phyloP scores from a whole-genome alignment of 2,329 filamentous ascomycete species.

The Venturia nashicola region DNA sequence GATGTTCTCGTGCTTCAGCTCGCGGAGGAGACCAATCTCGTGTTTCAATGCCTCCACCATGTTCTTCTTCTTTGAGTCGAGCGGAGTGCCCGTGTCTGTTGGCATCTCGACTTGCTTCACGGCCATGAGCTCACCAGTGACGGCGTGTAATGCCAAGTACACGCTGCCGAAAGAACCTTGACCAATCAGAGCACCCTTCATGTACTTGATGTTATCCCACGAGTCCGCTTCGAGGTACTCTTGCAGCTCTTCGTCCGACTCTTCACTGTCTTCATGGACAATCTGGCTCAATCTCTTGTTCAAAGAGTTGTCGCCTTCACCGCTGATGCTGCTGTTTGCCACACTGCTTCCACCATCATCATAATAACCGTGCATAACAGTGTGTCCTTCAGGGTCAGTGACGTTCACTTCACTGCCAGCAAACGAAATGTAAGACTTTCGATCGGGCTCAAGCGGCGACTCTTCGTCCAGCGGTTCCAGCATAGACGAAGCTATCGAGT shows the following conservation, averaged over 20 bases:
- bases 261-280: slow-evolving; percentile 81
- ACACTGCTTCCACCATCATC: slow-evolving; percentile 68
- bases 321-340: slow-evolving; percentile 52
- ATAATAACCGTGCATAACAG: slow-evolving; percentile 63
- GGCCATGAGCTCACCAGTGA: slow-evolving; percentile 93
- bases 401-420: slow-evolving; percentile 58
- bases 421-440: slow-evolving; percentile 92
- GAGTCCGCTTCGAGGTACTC: slow-evolving; percentile 87
- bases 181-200: slow-evolving; percentile 95
- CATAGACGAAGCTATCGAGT: slow-evolving; percentile 80
- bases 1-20: slow-evolving; percentile 91
- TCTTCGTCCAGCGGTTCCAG: slow-evolving; percentile 88
- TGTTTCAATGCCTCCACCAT: slow-evolving; percentile 98
- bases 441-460: slow-evolving; percentile 70
- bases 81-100: slow-evolving; percentile 61
- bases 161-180: slow-evolving; percentile 95
- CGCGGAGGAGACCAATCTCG: slow-evolving; percentile 86
- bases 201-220: slow-evolving; percentile 97
- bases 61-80: slow-evolving; percentile 84
- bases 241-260: slow-evolving; percentile 75
- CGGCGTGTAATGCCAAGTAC: slow-evolving; percentile 85
- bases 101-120: slow-evolving; percentile 97
- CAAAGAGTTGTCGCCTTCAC: slow-evolving; percentile 53
- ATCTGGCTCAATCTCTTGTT: slow-evolving; percentile 75
- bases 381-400: slow-evolving; percentile 65